These are phyloP conservation scores for Schoenoplectus tabernaemontani DNA, from an alignment of 202 grass and related monocot species.

Conservation along the genomic window DNA sequence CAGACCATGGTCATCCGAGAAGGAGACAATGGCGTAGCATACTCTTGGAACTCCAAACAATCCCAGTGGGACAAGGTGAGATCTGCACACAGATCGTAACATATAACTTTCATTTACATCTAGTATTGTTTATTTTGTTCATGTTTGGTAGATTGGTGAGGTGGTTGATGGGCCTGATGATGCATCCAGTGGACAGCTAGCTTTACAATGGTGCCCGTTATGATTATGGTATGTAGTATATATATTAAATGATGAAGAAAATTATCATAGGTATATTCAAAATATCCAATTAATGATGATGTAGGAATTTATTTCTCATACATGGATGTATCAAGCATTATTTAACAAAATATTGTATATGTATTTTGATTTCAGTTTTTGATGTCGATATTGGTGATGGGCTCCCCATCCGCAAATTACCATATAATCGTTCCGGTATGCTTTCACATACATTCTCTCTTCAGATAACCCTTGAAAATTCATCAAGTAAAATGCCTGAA, in stretches of 20 bases:
- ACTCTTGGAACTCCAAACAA: constrained; percentile 83
- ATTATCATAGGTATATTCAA: constrained; percentile 7
- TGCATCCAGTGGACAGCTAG: constrained; percentile 36
- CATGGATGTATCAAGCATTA: background rate
- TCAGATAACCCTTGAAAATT: constrained; percentile 12
- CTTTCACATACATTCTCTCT: constrained; percentile 11
- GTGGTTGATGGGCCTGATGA: constrained; percentile 87
- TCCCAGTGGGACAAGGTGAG: constrained; percentile 88
- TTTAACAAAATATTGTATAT: background rate
- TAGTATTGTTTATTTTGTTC: constrained; percentile 10
- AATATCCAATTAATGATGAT: constrained; percentile 6
- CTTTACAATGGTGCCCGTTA: constrained; percentile 71
- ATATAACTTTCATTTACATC: constrained; percentile 14
- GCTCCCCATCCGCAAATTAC: constrained; percentile 76
- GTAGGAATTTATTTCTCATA: background rate
- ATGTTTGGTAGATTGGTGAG: constrained; percentile 81
- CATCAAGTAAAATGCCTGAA: background rate
- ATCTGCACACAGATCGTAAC: background rate
- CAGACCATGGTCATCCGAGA: constrained; percentile 87
- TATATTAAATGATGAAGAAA: constrained; percentile 24
- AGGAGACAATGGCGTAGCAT: constrained; percentile 90
- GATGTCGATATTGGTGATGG: constrained; percentile 99
- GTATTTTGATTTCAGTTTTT: constrained; percentile 55
- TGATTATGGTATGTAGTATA: constrained; percentile 63
- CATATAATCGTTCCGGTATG: constrained; percentile 86